Evolutionary conservation across 345 rosid species (phyloP), one percentile per base, ranked within the genome.

Genomic region (Combretum micranthum): DNA sequence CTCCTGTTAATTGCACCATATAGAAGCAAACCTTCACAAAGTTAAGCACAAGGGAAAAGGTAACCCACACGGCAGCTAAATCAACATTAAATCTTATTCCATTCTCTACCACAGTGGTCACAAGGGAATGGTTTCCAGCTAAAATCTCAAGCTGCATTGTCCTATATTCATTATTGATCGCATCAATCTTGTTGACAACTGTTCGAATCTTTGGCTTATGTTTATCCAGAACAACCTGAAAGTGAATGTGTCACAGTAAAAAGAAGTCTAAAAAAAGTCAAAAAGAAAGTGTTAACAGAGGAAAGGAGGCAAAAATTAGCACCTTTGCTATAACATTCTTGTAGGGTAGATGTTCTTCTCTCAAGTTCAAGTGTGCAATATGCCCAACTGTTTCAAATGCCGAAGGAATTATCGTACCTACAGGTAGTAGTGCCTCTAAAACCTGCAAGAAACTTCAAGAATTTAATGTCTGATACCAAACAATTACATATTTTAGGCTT

Each of bases 61-160:
- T 32, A 26, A 64, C 94, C 14, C 79, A 91, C 97, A 83, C 96
- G 64, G 70, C 75, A 53, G 89, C 87, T 56, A 92, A 79, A 85
- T 92, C 98, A 64, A 92, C 82, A 52, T 82, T 83, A 66, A 85
- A 92, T 57, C 86, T 80, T 47, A 88, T 64, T 69, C 98, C 96
- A 68, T 81, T 92, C 80, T 92, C 96, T 62, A 86, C 87, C 53
- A 88, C 88, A 55, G 76, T 65, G 50, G 98, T 88, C 71, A 84
- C 88, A 63, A 92, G 80, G 60, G 98, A 92, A 70, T 57, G 83
- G 64, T 86, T 92, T 71, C 98, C 98, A 13, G 96, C 98, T 69
- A 92, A 79, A 69, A 92, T 82, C 68, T 92, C 98, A 58, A 92
- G 84, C 71, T 86, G 85, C 98, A 88, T 87, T 21, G 95, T 87